phyloP scores from a whole-genome alignment of 179 eudicot genomes.

The Silene vulgaris region DNA sequence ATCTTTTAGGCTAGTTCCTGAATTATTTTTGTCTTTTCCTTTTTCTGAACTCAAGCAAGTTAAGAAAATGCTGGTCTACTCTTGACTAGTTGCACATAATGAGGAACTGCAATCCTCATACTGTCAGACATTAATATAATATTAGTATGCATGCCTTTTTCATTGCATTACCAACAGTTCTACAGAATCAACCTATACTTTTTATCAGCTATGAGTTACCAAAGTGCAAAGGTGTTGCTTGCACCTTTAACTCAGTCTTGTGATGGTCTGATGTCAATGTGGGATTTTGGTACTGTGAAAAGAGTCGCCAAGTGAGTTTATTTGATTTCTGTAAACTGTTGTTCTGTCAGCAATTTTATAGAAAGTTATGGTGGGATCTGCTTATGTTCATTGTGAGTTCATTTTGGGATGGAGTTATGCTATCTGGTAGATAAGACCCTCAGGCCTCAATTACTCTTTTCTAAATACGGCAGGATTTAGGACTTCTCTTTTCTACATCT shows the following conservation, averaged over 20 bases:
- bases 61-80: neutral
- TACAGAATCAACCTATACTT: neutral
- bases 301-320: neutral
- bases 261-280: slow-evolving; percentile 7
- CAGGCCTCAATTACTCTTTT: neutral
- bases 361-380: neutral
- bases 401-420: neutral
- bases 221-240: neutral
- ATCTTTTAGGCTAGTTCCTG: neutral
- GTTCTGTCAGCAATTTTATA: slow-evolving; percentile 1
- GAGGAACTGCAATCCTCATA: neutral
- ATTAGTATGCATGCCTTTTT: neutral
- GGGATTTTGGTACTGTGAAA: neutral
- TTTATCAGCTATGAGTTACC: neutral
- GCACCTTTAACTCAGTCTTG: neutral
- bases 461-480: neutral
- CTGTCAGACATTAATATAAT: neutral
- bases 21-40: neutral
- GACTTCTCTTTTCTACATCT: neutral
- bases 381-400: neutral
- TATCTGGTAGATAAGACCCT: neutral
- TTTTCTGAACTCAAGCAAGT: neutral
- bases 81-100: slow-evolving; percentile 5
- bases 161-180: neutral
- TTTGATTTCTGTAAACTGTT: neutral